Evolutionary conservation across 495 filamentous ascomycete genomes (phyloP), one percentile per base, ranked within the genome.

Genomic region (Bombardia bombarda): DNA sequence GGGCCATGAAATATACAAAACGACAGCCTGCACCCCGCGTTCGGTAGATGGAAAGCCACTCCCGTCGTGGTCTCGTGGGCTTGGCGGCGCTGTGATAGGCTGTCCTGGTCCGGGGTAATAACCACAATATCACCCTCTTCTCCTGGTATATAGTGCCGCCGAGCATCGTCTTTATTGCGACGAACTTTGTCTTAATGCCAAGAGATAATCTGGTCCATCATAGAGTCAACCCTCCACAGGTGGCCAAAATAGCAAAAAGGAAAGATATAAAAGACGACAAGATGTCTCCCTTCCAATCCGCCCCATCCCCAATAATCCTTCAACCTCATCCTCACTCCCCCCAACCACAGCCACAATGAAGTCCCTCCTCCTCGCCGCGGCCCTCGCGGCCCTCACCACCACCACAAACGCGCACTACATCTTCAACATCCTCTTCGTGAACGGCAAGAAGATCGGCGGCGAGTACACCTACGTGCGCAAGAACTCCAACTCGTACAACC

Each of bases 401-500:
- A 34, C 56, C 26, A 57, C 51, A 13, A 55, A 57, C 32, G 56
- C 61, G 14, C 63, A 66, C 59, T 66, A 66, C 53, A 64, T 66
- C 45, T 51, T 66, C 44, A 63, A 64, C 54, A 62, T 62, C 32
- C 52, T 63, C 23, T 51, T 57, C 45, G 61, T 64, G 54, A 68
- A 68, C 52, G 64, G 56, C 52, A 50, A 62, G 38, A 40, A 46
- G 9, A 45, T 61, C 14, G 62, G 64, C 22, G 55, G 56, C 35
- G 63, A 66, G 40, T 67, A 67, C 55, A 61, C 61, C 3, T 67
- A 67, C 48, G 47, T 65, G 42, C 55, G 62, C 30, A 50, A 47
- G 41, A 65, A 65, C 57, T 45, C 32, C 47, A 66, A 66, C 56
- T 55, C 50, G 20, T 66, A 66, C 55, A 63, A 61, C 57, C 65